These are phyloP conservation scores for Phytophthora sp. DNA, from an alignment of 352 stramenopile species.

Conservation along the genomic window DNA sequence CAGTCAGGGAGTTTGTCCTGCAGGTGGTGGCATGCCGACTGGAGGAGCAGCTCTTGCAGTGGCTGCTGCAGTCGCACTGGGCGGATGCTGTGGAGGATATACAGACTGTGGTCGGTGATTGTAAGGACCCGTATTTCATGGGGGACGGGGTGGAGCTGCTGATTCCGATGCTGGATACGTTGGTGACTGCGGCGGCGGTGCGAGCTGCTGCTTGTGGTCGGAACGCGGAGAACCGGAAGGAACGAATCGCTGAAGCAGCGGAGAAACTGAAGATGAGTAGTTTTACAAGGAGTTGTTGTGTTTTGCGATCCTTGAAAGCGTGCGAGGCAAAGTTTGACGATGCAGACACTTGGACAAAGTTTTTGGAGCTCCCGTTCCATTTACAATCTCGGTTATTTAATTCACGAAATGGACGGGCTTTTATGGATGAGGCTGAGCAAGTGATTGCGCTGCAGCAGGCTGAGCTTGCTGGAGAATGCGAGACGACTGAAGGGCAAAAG, in stretches of 20 bases:
- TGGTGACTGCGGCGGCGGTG: constrained; percentile 11
- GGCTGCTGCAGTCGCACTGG: constrained; percentile 40
- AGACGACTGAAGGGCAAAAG: background rate
- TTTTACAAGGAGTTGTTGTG: background rate
- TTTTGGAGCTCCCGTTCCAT: constrained; percentile 24
- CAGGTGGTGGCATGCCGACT: constrained; percentile 30
- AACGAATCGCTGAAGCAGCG: constrained; percentile 9
- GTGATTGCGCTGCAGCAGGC: constrained; percentile 27
- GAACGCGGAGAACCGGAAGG: background rate
- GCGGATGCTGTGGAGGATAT: constrained; percentile 35
- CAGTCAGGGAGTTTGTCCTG: constrained; percentile 21
- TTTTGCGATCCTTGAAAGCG: constrained; percentile 5
- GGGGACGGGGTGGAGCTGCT: constrained; percentile 3
- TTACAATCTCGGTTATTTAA: constrained; percentile 24
- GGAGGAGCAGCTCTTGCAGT: constrained; percentile 35
- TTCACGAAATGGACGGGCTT: constrained; percentile 27
- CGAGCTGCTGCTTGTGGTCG: constrained; percentile 24
- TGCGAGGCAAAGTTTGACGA: background rate
- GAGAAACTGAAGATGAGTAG: background rate
- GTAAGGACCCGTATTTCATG: constrained; percentile 11
- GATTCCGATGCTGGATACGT: constrained; percentile 5
- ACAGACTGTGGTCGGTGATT: constrained; percentile 10
- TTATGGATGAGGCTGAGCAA: constrained; percentile 18
- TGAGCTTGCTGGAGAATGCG: background rate
- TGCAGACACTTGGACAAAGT: constrained; percentile 17